Conservation (phyloP, 306 rosid genomes). For the Astragalus membranaceus region DNA sequence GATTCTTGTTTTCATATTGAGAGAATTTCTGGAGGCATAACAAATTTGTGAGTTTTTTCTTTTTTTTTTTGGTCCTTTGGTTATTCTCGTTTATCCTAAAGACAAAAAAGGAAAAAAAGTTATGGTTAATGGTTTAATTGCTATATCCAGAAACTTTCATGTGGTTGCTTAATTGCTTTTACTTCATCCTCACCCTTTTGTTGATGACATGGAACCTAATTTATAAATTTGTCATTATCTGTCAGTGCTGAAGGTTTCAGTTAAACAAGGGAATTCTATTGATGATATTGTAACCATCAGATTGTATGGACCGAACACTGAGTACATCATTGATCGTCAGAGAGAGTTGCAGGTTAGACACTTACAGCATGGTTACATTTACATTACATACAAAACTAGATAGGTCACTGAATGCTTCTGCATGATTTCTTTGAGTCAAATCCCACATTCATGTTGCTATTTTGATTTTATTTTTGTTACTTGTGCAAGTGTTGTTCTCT, state of each 20-base stretch:
- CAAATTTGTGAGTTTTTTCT: constrained; percentile 62
- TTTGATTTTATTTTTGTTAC: not conserved
- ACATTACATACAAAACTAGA: not conserved
- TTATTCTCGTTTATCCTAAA: not conserved
- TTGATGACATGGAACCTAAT: not conserved
- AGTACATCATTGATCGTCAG: constrained; percentile 69
- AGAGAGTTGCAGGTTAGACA: constrained; percentile 76
- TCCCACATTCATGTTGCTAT: not conserved
- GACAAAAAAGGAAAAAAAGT: not conserved
- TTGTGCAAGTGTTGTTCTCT: constrained; percentile 1
- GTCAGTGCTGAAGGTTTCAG: constrained; percentile 75
- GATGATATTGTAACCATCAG: constrained; percentile 49
- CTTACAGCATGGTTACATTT: not conserved
- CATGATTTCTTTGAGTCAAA: not conserved
- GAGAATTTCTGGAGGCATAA: constrained; percentile 84
- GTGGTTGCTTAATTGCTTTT: not conserved
- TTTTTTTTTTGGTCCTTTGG: too few species aligned
- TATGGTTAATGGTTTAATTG: not conserved
- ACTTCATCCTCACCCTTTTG: not conserved
- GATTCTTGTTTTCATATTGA: constrained; percentile 62
- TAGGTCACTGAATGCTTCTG: not conserved
- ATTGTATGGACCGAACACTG: constrained; percentile 90
- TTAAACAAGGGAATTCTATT: constrained; percentile 45
- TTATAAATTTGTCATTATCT: constrained; percentile 3
- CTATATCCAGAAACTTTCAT: not conserved